Evolutionary conservation across 306 rosid genomes (phyloP), one percentile per base, ranked within the genome.

Genomic region (Gastrolobium bilobum): DNA sequence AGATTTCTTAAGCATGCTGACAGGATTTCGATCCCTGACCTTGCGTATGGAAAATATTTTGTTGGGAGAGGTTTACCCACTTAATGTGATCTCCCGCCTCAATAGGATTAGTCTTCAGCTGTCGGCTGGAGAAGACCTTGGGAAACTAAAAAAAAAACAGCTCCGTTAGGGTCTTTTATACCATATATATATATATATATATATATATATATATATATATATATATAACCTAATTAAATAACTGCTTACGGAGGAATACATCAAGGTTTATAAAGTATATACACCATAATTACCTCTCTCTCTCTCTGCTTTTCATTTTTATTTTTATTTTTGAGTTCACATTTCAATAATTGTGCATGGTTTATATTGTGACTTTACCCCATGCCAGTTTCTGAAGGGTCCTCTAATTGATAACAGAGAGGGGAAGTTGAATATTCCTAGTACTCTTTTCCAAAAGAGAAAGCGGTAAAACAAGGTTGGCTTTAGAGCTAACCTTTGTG

Each of bases 401-500:
- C 71, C 66, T 60, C 56, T 77, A 57, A 77, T 57, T 78, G 60
- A 65, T 53, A 11, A 60, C 9, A 59, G 13, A 30, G 5, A 65
- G 35, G 3, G 5, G n/a, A n/a, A 20, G 60, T 40, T 66, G 78
- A 79, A 70, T 43, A 78, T 77, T 77, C 56, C 82, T 39, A 33
- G 9, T 54, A 69, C 76, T 46, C 38, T 84, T 57, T 79, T 58
- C 35, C 76, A 65, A 77, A 77, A 66, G 67, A 60, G 31, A 68
- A 50, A 13, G 62, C 68, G 50, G 78, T 66, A 60, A 74, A 74
- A 60, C 75, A 62, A 69, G 37, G 62, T 14, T 59, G 52, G 68
- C 13, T 59, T 53, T 31, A 11, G 37, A 59, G 35, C 13, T 69
- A 30, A 64, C 13, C 7, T 73, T 40, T 75, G 71, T 48, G 78